These are phyloP conservation scores for Solanum sejunctum DNA, from an alignment of 257 asterid species.

Conservation along the genomic window DNA sequence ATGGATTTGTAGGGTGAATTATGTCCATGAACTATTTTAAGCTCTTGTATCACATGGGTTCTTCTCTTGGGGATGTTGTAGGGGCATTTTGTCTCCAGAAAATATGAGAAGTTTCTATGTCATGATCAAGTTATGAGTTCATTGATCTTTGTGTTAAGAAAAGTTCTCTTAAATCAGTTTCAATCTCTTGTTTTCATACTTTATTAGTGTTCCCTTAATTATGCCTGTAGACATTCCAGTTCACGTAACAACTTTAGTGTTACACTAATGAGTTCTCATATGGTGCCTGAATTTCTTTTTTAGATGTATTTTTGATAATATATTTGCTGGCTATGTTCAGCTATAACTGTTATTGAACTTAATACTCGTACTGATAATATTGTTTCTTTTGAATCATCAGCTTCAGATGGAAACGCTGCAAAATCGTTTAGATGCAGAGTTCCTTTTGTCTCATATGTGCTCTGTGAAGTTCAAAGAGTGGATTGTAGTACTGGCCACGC, in stretches of 20 bases:
- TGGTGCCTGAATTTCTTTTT: background rate
- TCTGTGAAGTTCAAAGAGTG: slow-evolving; percentile 98
- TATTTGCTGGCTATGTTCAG: background rate
- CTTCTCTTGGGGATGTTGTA: background rate
- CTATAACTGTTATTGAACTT: background rate
- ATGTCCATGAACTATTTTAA: background rate
- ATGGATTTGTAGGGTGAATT: background rate
- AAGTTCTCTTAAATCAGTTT: background rate
- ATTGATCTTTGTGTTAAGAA: background rate
- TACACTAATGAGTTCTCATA: background rate
- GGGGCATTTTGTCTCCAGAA: background rate
- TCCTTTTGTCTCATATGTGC: slow-evolving; percentile 95
- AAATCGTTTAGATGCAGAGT: slow-evolving; percentile 95
- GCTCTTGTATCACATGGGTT: background rate
- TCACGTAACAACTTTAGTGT: background rate
- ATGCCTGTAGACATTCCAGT: background rate
- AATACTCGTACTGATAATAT: slow-evolving; percentile 2
- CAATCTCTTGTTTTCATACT: background rate
- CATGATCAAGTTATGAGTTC: background rate
- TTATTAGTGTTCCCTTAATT: background rate
- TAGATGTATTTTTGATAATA: background rate
- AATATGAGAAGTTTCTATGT: background rate
- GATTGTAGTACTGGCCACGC: slow-evolving; percentile 95
- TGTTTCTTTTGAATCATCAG: slow-evolving; percentile 23
- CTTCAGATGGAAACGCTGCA: slow-evolving; percentile 91